These are phyloP conservation scores for Boechera stricta DNA, from an alignment of 345 rosid genomes.

Conservation along the genomic window DNA sequence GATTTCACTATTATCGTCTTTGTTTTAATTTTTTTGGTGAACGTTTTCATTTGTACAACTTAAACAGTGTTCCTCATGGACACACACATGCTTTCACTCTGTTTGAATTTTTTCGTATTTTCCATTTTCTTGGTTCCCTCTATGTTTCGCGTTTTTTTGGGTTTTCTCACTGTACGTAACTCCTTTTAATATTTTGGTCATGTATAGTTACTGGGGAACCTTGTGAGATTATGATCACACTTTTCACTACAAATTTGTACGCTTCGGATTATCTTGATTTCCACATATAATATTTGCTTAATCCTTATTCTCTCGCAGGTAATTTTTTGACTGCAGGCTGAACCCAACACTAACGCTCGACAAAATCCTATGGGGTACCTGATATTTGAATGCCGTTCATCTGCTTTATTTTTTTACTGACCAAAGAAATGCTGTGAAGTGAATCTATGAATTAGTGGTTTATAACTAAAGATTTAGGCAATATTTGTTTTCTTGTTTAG, in stretches of 20 bases:
- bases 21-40: slow-evolving; percentile 28
- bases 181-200: slow-evolving; percentile 7
- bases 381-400: slow-evolving; percentile 6
- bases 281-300: slow-evolving; percentile 6
- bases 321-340: slow-evolving; percentile 30
- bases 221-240: background rate
- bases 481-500: slow-evolving; percentile 12
- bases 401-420: background rate
- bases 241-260: background rate
- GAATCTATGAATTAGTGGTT: background rate
- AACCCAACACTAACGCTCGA: slow-evolving; percentile 5
- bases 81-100: slow-evolving; percentile 15
- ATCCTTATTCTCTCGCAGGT: slow-evolving; percentile 38
- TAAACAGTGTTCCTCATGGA: slow-evolving; percentile 15
- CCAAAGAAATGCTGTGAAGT: background rate
- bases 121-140: slow-evolving; percentile 3
- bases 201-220: background rate
- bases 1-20: slow-evolving; percentile 12
- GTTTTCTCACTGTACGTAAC: background rate
- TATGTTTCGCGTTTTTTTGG: background rate
- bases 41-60: slow-evolving; percentile 38
- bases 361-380: slow-evolving; percentile 6
- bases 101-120: slow-evolving; percentile 20
- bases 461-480: background rate
- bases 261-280: background rate